Evolutionary conservation across 768 basidiomycete species (phyloP).

Genomic region (Albatrellus ellisii): DNA sequence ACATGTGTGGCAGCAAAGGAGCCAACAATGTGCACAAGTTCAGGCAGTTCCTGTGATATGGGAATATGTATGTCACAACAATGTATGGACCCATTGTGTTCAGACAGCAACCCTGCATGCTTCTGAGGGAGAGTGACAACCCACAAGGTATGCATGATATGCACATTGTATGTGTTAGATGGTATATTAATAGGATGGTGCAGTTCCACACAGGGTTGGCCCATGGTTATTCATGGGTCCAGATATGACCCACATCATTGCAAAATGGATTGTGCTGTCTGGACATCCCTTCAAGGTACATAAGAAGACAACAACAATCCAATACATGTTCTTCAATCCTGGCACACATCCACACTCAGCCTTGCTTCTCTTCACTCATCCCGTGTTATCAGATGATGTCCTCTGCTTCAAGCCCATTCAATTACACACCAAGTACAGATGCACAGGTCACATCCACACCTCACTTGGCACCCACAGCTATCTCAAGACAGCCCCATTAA

Average conservation of each 20-base stretch:
- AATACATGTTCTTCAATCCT: constrained; percentile 99
- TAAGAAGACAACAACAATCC: too few species aligned
- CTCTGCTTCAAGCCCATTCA: constrained; percentile 88
- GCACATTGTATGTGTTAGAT: too few species aligned
- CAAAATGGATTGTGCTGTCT: too few species aligned
- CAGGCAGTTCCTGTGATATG: constrained; percentile 79
- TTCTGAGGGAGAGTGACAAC: too few species aligned
- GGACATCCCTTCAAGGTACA: constrained; percentile 96
- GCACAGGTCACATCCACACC: too few species aligned
- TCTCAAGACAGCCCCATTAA: constrained; percentile 94
- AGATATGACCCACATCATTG: too few species aligned
- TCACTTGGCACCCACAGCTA: constrained; percentile 95
- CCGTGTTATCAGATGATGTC: constrained; percentile 52
- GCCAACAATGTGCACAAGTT: constrained; percentile 97
- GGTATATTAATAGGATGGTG: too few species aligned
- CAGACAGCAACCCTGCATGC: constrained; percentile 55
- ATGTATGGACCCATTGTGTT: constrained; percentile 78
- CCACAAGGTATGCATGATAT: constrained; percentile 43
- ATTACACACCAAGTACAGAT: too few species aligned
- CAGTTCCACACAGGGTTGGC: constrained; percentile 76
- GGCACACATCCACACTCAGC: neutral
- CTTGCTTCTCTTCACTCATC: constrained; percentile 7
- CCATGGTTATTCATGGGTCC: constrained; percentile 79
- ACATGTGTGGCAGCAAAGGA: constrained; percentile 81
- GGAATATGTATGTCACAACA: constrained; percentile 69